Evolutionary conservation across 1,284 basidiomycete species (phyloP).

Genomic region (Cutaneotrichosporon cutaneum): DNA sequence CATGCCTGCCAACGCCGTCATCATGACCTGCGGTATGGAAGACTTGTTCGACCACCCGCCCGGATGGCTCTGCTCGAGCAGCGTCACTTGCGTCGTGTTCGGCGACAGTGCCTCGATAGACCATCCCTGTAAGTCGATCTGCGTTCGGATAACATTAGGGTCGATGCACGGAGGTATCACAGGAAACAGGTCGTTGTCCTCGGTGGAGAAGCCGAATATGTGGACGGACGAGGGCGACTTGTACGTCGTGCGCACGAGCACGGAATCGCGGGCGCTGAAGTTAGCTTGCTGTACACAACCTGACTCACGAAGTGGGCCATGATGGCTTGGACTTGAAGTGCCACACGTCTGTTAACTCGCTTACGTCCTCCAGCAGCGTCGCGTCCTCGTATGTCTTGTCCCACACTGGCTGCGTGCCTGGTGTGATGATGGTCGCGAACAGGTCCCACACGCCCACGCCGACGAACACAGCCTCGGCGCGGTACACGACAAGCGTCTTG

Average conservation of each 20-base stretch:
- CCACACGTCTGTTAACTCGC: slow-evolving; percentile 89
- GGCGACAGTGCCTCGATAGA: slow-evolving; percentile 94
- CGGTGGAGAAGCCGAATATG: slow-evolving; percentile 91
- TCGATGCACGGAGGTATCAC: slow-evolving; percentile 66
- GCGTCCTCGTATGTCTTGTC: slow-evolving; percentile 88
- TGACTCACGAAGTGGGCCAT: slow-evolving; percentile 82
- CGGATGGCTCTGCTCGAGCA: slow-evolving; percentile 95
- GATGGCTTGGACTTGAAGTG: slow-evolving; percentile 81
- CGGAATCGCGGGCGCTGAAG: slow-evolving; percentile 77
- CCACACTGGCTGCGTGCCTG: slow-evolving; percentile 80
- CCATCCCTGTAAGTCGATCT: slow-evolving; percentile 95
- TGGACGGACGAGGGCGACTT: slow-evolving; percentile 95
- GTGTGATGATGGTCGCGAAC: slow-evolving; percentile 80
- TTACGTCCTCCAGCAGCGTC: slow-evolving; percentile 80
- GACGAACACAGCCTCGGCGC: slow-evolving; percentile 96
- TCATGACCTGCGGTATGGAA: slow-evolving; percentile 88
- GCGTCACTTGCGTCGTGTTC: slow-evolving; percentile 87
- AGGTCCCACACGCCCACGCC: slow-evolving; percentile 95
- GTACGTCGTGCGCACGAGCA: slow-evolving; percentile 92
- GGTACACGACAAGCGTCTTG: slow-evolving; percentile 91
- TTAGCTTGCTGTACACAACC: slow-evolving; percentile 15
- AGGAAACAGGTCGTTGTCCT: slow-evolving; percentile 82
- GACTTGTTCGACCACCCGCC: slow-evolving; percentile 97
- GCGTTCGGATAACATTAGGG: slow-evolving; percentile 80
- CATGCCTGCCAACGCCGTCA: slow-evolving; percentile 77